phyloP scores from a whole-genome alignment of 768 basidiomycete genomes.

The Scleroderma bovista region DNA sequence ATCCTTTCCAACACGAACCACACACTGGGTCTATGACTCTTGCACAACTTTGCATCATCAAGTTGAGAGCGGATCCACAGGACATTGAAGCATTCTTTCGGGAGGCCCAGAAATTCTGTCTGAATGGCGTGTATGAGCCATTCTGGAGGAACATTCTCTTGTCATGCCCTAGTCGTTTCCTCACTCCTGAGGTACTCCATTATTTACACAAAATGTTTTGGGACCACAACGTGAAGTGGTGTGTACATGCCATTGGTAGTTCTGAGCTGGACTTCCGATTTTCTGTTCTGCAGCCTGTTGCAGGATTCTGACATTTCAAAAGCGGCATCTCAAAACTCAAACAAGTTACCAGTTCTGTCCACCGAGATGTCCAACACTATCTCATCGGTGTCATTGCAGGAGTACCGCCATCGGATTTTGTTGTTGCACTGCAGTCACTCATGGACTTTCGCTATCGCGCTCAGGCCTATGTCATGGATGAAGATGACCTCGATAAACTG shows the following conservation, averaged over 20 bases:
- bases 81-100: slow-evolving; percentile 1
- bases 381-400: slow-evolving; percentile 32
- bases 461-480: slow-evolving; percentile 23
- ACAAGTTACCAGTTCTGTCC: slow-evolving; percentile 23
- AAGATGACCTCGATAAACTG: too few relatives aligned
- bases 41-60: slow-evolving; percentile 2
- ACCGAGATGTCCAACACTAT: slow-evolving; percentile 19
- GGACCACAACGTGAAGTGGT: slow-evolving; percentile 24
- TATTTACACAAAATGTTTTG: slow-evolving; percentile 32
- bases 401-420: slow-evolving; percentile 21
- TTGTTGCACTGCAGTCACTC: slow-evolving; percentile 24
- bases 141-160: slow-evolving; percentile 34
- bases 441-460: slow-evolving; percentile 28
- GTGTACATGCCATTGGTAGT: slow-evolving; percentile 10
- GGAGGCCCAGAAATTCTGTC: background rate
- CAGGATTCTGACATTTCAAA: too few relatives aligned
- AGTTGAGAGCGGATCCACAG: background rate
- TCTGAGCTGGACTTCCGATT: slow-evolving; percentile 24
- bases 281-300: slow-evolving; percentile 14
- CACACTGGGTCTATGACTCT: slow-evolving; percentile 18
- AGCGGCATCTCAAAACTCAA: too few relatives aligned
- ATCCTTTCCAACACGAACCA: slow-evolving; percentile 24
- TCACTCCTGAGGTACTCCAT: slow-evolving; percentile 35
- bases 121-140: slow-evolving; percentile 15
- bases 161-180: slow-evolving; percentile 28